Evolutionary conservation across 202 grass and related monocot genomes (phyloP).

Genomic region (Digitaria exilis): DNA sequence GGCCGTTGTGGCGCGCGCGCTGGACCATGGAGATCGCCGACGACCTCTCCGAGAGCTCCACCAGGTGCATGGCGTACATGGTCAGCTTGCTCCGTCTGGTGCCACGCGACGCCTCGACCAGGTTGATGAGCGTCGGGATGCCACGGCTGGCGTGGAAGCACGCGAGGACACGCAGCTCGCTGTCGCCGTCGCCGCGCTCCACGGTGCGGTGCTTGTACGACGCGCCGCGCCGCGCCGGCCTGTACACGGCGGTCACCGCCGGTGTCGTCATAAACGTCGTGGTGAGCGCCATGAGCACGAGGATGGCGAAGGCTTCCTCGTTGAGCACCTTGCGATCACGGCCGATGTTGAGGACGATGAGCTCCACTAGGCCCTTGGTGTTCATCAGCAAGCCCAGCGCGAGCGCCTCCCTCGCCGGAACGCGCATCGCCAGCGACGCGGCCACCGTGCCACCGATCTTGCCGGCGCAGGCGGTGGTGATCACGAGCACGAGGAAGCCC

Average conservation of each 20-base stretch:
- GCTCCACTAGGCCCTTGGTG: conserved; percentile 67
- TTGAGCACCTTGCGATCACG: conserved; percentile 64
- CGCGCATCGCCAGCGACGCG: conserved; percentile 19
- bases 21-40: conserved; percentile 68
- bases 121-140: conserved; percentile 70
- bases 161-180: conserved; percentile 61
- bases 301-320: conserved; percentile 62
- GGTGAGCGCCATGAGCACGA: conserved; percentile 64
- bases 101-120: conserved; percentile 59
- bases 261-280: conserved; percentile 65
- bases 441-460: conserved; percentile 64
- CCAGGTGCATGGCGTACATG: conserved; percentile 70
- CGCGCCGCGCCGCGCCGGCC: conserved; percentile 29
- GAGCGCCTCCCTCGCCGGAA: conserved; percentile 44
- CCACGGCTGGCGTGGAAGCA: conserved; percentile 67
- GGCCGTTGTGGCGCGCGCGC: conserved; percentile 63
- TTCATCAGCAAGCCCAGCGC: conserved; percentile 67
- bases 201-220: conserved; percentile 62
- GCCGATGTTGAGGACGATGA: conserved; percentile 73
- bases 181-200: conserved; percentile 40
- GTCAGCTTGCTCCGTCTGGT: conserved; percentile 42
- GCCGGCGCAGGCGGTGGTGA: conserved; percentile 47
- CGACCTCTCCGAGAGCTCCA: conserved; percentile 64
- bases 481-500: conserved; percentile 56
- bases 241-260: conserved; percentile 52